phyloP scores from a whole-genome alignment of 257 asterid genomes.

The Voacanga thouarsii region DNA sequence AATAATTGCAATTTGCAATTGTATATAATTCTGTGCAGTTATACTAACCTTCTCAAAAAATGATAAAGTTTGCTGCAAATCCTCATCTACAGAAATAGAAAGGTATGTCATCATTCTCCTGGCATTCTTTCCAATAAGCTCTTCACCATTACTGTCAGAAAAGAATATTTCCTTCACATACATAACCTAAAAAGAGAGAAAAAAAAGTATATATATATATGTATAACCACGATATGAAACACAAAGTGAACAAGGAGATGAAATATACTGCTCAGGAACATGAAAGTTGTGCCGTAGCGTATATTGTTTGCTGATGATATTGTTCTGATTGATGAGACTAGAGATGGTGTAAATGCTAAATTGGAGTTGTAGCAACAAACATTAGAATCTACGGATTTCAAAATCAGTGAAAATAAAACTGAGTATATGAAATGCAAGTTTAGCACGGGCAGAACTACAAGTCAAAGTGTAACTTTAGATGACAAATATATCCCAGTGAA shows the following conservation, averaged over 20 bases:
- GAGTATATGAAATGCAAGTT: too few relatives aligned
- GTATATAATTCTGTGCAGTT: not conserved
- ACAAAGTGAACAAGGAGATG: not conserved
- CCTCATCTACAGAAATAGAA: slow-evolving; percentile 76
- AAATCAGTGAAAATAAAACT: too few relatives aligned
- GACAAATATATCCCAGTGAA: too few relatives aligned
- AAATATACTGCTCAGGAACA: not conserved
- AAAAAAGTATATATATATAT: not conserved
- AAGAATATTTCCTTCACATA: slow-evolving; percentile 79
- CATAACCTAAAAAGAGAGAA: slow-evolving; percentile 58
- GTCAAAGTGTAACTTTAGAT: too few relatives aligned
- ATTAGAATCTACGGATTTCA: too few relatives aligned
- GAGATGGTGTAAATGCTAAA: too few relatives aligned
- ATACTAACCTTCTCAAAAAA: slow-evolving; percentile 77
- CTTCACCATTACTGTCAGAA: slow-evolving; percentile 56
- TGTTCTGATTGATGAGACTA: too few relatives aligned
- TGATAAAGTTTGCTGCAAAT: slow-evolving; percentile 87
- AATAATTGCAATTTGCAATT: not conserved
- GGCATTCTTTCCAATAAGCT: slow-evolving; percentile 58
- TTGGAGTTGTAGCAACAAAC: too few relatives aligned
- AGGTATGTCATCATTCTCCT: slow-evolving; percentile 75
- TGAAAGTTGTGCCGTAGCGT: too few relatives aligned
- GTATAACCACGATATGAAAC: not conserved
- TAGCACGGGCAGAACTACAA: too few relatives aligned
- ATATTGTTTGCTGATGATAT: too few relatives aligned